Evolutionary conservation across 1,284 basidiomycete species (phyloP), one percentile per base, ranked within the genome.

Genomic region (Sporisorium reilianum): DNA sequence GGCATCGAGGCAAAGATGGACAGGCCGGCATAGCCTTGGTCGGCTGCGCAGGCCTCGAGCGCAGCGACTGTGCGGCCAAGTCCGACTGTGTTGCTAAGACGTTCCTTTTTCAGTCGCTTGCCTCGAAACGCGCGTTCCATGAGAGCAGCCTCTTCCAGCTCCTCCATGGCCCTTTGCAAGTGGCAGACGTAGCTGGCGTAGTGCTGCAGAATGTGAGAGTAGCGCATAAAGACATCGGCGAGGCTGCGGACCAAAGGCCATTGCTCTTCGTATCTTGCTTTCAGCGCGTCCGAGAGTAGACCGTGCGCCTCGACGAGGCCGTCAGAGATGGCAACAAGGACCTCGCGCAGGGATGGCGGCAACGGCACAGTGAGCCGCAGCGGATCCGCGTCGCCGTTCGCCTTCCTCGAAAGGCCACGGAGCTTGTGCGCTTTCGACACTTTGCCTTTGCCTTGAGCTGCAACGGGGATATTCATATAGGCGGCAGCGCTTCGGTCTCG

Each of bases 1-100:
- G 96, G 96, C 86, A 97, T 98, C 25, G 94, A 95, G 10, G 97
- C 87, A 3, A 94, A 94, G 81, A 99, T 98, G 34, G 93, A 91
- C 44, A 99, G 88, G 0, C 94, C 94, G 2, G 93, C 94, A 86
- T 97, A 95, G 73, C 94, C 95, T 82, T 92, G 92, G 68, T 93
- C 91, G 22, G 88, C 88, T 0, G 96, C 93, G 28, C 87, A 86
- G 69, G 91, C 89, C 85, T 98, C 96, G 16, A 97, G 67, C 6
- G 79, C 76, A 20, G 79, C 78, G 3, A 88, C 62, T 0, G 80
- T 80, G 14, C 80, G 61, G 5, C 80, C 80, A 1, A 80, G 64
- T 1, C 72, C 77, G n/a, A 81, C 79, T 0, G 77, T 81, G 44
- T 77, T 64, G 49, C 78, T 76, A 57, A 80, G 73, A 7, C 72